phyloP scores from a whole-genome alignment of 148 eudicot genomes.

The Persicaria maculosa region DNA sequence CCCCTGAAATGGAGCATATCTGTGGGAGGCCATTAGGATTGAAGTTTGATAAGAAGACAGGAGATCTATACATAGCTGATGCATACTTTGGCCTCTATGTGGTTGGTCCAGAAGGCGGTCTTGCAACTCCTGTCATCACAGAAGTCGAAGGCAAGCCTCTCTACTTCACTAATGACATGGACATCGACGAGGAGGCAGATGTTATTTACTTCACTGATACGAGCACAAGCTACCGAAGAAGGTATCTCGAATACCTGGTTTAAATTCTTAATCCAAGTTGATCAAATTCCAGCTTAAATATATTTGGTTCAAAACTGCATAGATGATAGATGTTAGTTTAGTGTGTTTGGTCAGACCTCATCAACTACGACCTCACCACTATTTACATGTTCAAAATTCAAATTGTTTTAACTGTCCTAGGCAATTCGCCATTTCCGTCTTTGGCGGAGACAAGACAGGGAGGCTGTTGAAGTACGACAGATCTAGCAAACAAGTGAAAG shows the following conservation, averaged over 20 bases:
- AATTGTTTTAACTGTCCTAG: conserved; percentile 21
- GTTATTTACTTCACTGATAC: conserved; percentile 42
- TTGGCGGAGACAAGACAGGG: conserved; percentile 63
- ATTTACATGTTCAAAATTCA: too few species aligned
- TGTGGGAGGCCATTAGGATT: conserved; percentile 61
- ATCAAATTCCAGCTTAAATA: not conserved
- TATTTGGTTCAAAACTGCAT: too few species aligned
- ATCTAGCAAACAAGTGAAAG: conserved; percentile 40
- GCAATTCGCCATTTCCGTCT: conserved; percentile 43
- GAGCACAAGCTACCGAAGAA: conserved; percentile 30
- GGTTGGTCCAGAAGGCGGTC: conserved; percentile 54
- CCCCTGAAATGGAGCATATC: conserved; percentile 59
- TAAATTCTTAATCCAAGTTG: not conserved
- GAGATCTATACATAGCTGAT: conserved; percentile 57
- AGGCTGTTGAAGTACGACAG: conserved; percentile 60
- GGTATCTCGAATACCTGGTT: conserved; percentile 14
- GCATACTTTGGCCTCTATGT: conserved; percentile 75
- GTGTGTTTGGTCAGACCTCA: too few species aligned
- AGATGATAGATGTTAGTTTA: too few species aligned
- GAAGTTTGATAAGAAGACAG: conserved; percentile 37
- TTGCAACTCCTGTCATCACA: conserved; percentile 21
- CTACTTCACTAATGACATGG: conserved; percentile 39
- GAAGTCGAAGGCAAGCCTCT: conserved; percentile 27
- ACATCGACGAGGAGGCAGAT: conserved; percentile 30
- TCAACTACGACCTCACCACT: too few species aligned